Conservation (phyloP, 2,329 filamentous ascomycete species). For the Penicillium sp. region DNA sequence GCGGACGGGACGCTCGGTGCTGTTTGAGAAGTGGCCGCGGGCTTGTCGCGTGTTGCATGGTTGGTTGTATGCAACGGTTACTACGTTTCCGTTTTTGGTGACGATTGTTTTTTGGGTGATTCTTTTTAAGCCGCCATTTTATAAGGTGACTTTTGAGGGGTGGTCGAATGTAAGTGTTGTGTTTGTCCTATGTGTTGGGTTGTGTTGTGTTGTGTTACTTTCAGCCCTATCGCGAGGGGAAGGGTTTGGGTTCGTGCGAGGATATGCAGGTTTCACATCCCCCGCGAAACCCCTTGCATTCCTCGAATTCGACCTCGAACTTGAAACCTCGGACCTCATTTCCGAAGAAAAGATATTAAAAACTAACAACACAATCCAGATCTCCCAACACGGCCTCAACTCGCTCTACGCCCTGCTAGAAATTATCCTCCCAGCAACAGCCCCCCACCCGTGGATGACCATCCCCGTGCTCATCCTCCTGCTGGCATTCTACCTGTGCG, state of each 20-base stretch:
- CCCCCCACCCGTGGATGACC: conserved; percentile 68
- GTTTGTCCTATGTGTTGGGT: too few relatives aligned
- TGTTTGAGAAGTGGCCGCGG: conserved; percentile 66
- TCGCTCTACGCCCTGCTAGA: conserved; percentile 76
- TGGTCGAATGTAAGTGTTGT: conserved; percentile 57
- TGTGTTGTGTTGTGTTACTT: background rate
- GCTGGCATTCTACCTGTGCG: conserved; percentile 71
- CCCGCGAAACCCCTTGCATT: conserved; percentile 10
- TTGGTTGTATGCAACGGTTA: conserved; percentile 68
- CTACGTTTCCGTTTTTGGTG: conserved; percentile 71
- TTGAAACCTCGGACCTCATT: background rate
- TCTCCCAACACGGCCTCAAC: conserved; percentile 79
- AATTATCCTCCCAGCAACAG: conserved; percentile 70
- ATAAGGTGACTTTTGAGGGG: conserved; percentile 56
- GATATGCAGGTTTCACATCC: conserved; percentile 1
- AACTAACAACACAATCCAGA: conserved; percentile 38
- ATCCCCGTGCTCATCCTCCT: conserved; percentile 72
- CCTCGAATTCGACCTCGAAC: background rate
- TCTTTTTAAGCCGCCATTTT: conserved; percentile 62
- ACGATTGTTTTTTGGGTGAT: conserved; percentile 73
- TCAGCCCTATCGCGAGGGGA: background rate
- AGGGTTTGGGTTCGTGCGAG: background rate
- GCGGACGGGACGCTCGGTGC: conserved; percentile 55
- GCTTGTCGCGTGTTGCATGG: conserved; percentile 69
- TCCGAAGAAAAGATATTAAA: background rate